phyloP scores from a whole-genome alignment of 306 rosid species.

The Acacia crassicarpa region DNA sequence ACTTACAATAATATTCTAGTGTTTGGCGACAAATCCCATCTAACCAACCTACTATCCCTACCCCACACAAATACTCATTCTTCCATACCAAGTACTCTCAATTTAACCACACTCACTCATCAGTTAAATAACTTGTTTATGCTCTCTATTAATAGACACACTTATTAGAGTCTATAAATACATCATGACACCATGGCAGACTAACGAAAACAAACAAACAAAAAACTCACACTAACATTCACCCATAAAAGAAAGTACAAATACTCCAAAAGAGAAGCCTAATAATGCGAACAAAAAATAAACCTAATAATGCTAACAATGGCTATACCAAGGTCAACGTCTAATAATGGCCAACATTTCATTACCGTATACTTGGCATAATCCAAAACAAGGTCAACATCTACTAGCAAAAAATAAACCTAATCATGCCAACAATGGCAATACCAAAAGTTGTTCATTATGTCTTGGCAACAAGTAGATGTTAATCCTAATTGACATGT shows the following conservation, averaged over 20 bases:
- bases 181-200: background rate
- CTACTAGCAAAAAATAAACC: too few species aligned
- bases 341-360: too few species aligned
- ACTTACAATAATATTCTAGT: background rate
- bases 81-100: background rate
- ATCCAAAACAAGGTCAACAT: too few species aligned
- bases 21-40: background rate
- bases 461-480: too few species aligned
- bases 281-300: too few species aligned
- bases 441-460: too few species aligned
- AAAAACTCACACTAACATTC: background rate
- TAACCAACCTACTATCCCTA: background rate
- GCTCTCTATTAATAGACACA: slow-evolving; percentile 3
- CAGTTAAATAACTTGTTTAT: background rate
- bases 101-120: background rate
- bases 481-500: too few species aligned
- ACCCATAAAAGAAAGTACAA: background rate
- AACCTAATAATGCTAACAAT: too few species aligned
- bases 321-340: too few species aligned
- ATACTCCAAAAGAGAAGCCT: too few species aligned
- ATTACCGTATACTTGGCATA: too few species aligned
- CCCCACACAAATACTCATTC: background rate
- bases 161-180: background rate
- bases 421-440: too few species aligned
- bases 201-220: background rate